Percentiles rank a stretch among this genome's conserved stretches.
These are phyloP conservation scores for Endotrypanum monterogeii DNA, from an alignment of 208 protist genomes.

Conservation along the genomic window DNA sequence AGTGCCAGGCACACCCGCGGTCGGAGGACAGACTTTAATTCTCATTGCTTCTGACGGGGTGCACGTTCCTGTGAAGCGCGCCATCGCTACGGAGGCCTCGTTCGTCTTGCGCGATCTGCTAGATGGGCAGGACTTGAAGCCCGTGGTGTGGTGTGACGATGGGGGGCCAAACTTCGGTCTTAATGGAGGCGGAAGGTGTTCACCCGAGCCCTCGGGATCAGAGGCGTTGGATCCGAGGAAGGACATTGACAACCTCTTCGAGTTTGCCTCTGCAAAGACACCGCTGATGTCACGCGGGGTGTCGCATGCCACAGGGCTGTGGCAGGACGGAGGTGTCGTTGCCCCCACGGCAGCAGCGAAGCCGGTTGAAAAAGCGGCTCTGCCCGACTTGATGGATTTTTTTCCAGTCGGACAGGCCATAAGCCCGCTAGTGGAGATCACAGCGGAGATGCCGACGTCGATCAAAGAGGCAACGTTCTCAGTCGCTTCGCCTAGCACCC, in stretches of 20 bases:
- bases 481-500: neutral
- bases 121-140: constrained; percentile 50
- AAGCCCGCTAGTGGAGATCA: neutral
- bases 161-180: neutral
- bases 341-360: neutral
- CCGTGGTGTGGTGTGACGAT: constrained; percentile 2
- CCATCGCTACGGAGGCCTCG: constrained; percentile 76
- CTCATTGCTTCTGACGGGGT: constrained; percentile 72
- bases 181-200: neutral
- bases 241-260: constrained; percentile 29
- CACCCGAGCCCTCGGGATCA: neutral
- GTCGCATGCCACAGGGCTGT: neutral
- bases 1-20: neutral
- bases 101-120: constrained; percentile 78
- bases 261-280: neutral
- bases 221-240: neutral
- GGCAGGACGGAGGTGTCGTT: neutral
- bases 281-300: neutral
- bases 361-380: neutral
- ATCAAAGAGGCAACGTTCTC: neutral
- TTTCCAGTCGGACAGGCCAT: constrained; percentile 10
- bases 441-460: neutral
- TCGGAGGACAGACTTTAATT: constrained; percentile 46
- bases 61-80: constrained; percentile 52
- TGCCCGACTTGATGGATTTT: constrained; percentile 34